A percentile compares a stretch with the other conserved stretches of the same genome.
These are phyloP conservation scores for Vachellia pachyceras DNA, from an alignment of 306 rosid species.

Conservation along the genomic window DNA sequence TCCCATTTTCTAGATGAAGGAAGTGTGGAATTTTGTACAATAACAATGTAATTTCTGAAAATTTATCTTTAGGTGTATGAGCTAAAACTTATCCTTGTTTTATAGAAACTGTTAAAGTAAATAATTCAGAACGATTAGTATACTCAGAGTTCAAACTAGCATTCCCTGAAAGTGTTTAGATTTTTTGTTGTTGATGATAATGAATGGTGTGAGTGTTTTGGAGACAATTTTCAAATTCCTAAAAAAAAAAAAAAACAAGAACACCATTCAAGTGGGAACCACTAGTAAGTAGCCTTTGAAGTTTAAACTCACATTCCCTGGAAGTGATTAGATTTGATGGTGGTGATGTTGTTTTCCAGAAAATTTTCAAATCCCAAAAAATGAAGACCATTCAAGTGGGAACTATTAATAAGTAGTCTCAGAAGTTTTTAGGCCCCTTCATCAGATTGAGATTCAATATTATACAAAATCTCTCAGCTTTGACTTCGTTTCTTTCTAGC, in stretches of 20 bases:
- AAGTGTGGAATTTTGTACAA: constrained; percentile 35
- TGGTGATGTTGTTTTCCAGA: neutral
- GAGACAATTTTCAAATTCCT: neutral
- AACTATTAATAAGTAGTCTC: neutral
- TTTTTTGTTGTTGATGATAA: neutral
- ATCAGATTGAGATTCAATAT: neutral
- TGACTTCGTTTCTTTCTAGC: constrained; percentile 11
- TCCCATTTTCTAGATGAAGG: constrained; percentile 15
- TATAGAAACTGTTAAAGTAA: neutral
- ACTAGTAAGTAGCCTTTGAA: neutral
- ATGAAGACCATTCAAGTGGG: neutral
- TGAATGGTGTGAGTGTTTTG: constrained; percentile 5
- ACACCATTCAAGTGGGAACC: constrained; percentile 9
- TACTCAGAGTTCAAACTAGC: neutral
- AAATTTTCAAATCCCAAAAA: neutral
- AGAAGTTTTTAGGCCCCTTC: neutral
- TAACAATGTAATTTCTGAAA: constrained; percentile 16
- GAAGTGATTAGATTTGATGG: neutral
- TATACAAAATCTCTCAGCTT: constrained; percentile 28
- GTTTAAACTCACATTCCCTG: neutral
- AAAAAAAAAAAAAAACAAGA: too few species aligned
- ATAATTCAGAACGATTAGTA: neutral
- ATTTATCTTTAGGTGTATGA: neutral
- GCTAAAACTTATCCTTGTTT: constrained; percentile 1
- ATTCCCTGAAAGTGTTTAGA: neutral